phyloP scores from a whole-genome alignment of 768 basidiomycete genomes.

The Russula sp. region DNA sequence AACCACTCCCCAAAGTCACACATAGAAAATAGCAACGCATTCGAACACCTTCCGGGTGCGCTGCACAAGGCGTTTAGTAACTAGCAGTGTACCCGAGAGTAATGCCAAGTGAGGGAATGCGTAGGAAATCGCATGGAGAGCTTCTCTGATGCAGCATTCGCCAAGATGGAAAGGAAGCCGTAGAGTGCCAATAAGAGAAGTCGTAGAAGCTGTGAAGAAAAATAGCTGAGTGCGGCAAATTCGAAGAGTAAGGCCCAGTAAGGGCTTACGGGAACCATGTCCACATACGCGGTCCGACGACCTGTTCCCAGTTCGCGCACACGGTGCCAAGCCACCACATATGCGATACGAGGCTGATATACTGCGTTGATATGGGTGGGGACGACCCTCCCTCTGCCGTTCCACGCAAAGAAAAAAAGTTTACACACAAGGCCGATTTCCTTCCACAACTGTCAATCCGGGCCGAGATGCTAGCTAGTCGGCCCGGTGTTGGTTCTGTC shows the following conservation, averaged over 20 bases:
- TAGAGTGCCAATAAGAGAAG: slow-evolving; percentile 69
- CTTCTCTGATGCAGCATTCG: slow-evolving; percentile 67
- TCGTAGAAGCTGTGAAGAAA: slow-evolving; percentile 46
- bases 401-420: no score
- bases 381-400: no score
- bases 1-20: slow-evolving; percentile 76
- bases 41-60: slow-evolving; percentile 65
- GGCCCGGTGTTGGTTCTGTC: not conserved
- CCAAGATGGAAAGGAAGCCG: slow-evolving; percentile 65
- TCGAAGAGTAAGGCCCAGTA: slow-evolving; percentile 7
- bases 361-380: not conserved
- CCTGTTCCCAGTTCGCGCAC: slow-evolving; percentile 67
- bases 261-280: slow-evolving; percentile 62
- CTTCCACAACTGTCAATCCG: no score
- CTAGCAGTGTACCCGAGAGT: slow-evolving; percentile 45
- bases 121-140: no score
- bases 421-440: no score
- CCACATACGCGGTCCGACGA: slow-evolving; percentile 68
- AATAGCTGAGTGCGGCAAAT: slow-evolving; percentile 72
- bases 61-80: slow-evolving; percentile 76
- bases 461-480: no score
- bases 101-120: no score
- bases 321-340: slow-evolving; percentile 78
- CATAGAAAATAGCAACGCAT: slow-evolving; percentile 76
- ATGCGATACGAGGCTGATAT: slow-evolving; percentile 57